Evolutionary conservation across 1,284 basidiomycete species (phyloP).

Genomic region (Cryptococcus sp.): DNA sequence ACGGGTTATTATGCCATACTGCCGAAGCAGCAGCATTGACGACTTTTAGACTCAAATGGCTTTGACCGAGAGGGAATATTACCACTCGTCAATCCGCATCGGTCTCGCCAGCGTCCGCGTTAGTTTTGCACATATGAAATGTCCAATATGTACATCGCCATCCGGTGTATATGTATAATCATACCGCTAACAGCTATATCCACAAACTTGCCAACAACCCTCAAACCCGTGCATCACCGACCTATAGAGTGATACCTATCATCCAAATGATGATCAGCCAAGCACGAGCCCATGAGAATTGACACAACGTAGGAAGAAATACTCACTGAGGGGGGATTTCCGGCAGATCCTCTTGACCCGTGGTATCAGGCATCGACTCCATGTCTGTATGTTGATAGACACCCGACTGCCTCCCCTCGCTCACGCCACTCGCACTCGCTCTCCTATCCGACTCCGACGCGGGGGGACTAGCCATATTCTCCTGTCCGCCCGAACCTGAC

Average conservation of each 20-base stretch:
- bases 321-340: conserved; percentile 51
- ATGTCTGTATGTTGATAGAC: conserved; percentile 46
- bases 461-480: conserved; percentile 9
- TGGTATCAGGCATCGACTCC: conserved; percentile 24
- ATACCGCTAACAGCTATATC: no score
- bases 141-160: no score
- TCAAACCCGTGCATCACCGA: neutral
- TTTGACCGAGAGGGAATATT: no score
- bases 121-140: no score
- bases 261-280: neutral
- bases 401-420: conserved; percentile 18
- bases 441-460: conserved; percentile 12
- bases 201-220: no score
- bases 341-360: conserved; percentile 16
- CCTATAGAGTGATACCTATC: conserved; percentile 5
- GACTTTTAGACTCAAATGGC: no score
- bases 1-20: no score
- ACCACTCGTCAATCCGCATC: no score
- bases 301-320: neutral
- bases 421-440: conserved; percentile 28
- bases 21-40: no score
- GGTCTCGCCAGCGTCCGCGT: no score
- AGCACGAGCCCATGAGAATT: neutral
- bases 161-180: no score
- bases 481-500: conserved; percentile 11